phyloP scores from a whole-genome alignment of 805 yeast species.

The Starmerella bacillaris region DNA sequence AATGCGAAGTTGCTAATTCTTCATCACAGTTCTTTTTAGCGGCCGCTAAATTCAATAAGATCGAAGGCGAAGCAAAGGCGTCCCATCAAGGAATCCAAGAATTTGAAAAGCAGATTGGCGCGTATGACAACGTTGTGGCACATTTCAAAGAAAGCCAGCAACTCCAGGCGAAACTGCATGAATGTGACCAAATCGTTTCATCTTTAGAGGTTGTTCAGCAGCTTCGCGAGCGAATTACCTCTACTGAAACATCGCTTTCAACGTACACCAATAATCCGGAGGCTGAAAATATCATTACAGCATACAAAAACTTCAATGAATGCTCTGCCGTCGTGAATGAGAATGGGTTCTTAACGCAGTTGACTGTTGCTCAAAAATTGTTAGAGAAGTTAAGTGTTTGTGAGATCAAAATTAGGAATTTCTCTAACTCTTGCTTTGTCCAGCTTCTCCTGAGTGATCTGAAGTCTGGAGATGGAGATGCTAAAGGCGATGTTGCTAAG shows the following conservation, averaged over 20 bases:
- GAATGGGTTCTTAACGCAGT: slow-evolving; percentile 8
- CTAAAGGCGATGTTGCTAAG: too few relatives aligned
- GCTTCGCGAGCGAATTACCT: slow-evolving; percentile 30
- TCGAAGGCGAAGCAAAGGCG: slow-evolving; percentile 25
- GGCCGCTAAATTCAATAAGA: slow-evolving; percentile 53
- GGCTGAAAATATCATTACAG: neutral
- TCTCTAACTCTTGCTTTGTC: neutral
- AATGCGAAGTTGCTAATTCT: slow-evolving; percentile 66
- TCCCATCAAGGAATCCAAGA: slow-evolving; percentile 29
- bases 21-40: slow-evolving; percentile 75
- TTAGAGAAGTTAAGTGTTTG: slow-evolving; percentile 22
- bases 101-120: slow-evolving; percentile 21
- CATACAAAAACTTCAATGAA: neutral
- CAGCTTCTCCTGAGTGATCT: too few relatives aligned
- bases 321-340: neutral
- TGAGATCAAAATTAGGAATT: neutral
- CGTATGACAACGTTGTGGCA: slow-evolving; percentile 8
- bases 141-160: slow-evolving; percentile 8
- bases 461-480: too few relatives aligned
- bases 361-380: slow-evolving; percentile 35
- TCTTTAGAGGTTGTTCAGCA: slow-evolving; percentile 27
- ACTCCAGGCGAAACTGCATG: slow-evolving; percentile 19
- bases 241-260: neutral
- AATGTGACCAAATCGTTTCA: slow-evolving; percentile 30
- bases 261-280: neutral